phyloP scores from a whole-genome alignment of 495 filamentous ascomycete genomes.

The Trichoderma virens region DNA sequence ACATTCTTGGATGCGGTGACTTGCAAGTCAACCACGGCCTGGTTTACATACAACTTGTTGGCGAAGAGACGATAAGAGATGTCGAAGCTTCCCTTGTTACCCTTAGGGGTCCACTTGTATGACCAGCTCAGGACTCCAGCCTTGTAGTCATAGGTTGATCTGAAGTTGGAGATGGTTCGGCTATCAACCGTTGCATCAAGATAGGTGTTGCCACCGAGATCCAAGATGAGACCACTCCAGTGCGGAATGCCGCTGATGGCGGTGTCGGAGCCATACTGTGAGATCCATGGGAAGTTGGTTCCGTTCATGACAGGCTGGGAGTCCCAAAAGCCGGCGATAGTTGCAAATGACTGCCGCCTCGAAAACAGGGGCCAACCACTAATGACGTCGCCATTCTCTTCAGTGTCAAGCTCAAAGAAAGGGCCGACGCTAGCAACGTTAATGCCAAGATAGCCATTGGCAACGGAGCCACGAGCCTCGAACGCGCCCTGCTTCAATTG shows the following conservation, averaged over 20 bases:
- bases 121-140: conserved; percentile 55
- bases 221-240: conserved; percentile 44
- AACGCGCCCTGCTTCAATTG: conserved; percentile 52
- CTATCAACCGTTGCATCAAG: conserved; percentile 58
- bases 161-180: conserved; percentile 50
- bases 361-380: conserved; percentile 72
- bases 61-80: conserved; percentile 49
- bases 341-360: conserved; percentile 61
- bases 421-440: conserved; percentile 55
- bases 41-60: conserved; percentile 44
- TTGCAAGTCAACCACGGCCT: conserved; percentile 28
- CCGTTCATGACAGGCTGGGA: conserved; percentile 52
- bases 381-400: conserved; percentile 18
- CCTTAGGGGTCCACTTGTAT: conserved; percentile 57
- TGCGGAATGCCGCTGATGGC: conserved; percentile 65
- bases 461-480: conserved; percentile 54
- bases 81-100: conserved; percentile 19
- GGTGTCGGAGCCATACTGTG: conserved; percentile 63
- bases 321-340: conserved; percentile 67
- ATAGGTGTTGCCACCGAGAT: conserved; percentile 41
- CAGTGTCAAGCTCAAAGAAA: conserved; percentile 58
- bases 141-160: conserved; percentile 47
- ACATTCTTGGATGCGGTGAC: conserved; percentile 35
- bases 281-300: conserved; percentile 65
- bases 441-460: conserved; percentile 49